Evolutionary conservation across 2,329 filamentous ascomycete species (phyloP).

Genomic region (Acephala macrosclerotiorum): DNA sequence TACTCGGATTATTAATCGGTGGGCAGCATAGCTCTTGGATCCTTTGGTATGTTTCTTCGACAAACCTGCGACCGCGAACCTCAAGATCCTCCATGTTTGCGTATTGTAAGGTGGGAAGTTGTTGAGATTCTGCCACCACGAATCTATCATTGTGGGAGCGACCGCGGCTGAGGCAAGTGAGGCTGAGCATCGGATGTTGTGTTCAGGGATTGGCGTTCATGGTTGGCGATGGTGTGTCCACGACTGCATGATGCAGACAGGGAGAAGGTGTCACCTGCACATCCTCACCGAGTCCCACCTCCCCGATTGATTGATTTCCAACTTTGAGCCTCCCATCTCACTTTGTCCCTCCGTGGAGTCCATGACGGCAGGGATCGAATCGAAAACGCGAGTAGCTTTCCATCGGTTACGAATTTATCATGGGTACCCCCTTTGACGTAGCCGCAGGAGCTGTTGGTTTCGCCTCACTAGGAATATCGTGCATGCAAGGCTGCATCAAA

Average conservation of each 20-base stretch:
- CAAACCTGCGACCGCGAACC: neutral
- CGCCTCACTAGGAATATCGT: slow-evolving; percentile 23
- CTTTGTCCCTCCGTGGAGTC: no score
- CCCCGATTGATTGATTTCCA: no score
- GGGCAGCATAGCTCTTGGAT: neutral
- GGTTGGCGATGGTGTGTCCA: neutral
- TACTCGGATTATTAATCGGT: neutral
- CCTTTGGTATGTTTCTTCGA: neutral
- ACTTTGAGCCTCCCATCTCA: no score
- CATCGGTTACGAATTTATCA: neutral
- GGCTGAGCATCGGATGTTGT: slow-evolving; percentile 2
- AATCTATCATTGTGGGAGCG: neutral
- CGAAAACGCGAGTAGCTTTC: neutral
- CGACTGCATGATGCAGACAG: neutral
- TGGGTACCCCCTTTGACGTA: slow-evolving; percentile 16
- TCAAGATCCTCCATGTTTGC: neutral
- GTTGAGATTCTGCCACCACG: neutral
- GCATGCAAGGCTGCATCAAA: slow-evolving; percentile 29
- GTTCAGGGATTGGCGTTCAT: neutral
- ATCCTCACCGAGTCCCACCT: neutral
- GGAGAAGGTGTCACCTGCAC: neutral
- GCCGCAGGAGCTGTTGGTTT: slow-evolving; percentile 26
- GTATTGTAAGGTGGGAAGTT: neutral
- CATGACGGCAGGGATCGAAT: no score
- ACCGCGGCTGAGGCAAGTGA: neutral